Conservation (phyloP, 2,329 filamentous ascomycete genomes). For the Xylariaceae sp. region DNA sequence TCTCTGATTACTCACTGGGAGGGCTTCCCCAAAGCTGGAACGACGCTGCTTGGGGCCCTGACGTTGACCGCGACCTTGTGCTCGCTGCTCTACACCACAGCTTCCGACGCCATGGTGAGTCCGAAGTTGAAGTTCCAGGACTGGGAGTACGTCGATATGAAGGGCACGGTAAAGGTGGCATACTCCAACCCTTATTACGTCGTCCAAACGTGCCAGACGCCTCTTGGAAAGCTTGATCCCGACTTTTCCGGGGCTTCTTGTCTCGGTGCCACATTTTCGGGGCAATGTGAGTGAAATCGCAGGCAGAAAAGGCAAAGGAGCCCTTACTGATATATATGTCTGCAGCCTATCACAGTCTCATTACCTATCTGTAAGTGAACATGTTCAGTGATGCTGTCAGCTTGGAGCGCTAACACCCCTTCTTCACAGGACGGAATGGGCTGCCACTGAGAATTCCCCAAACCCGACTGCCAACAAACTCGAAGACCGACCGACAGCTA, state of each 20-base stretch:
- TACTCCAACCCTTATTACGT: slow-evolving; percentile 62
- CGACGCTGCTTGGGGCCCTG: slow-evolving; percentile 58
- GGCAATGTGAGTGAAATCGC: slow-evolving; percentile 41
- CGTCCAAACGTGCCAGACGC: slow-evolving; percentile 51
- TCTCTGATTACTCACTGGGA: slow-evolving; percentile 65
- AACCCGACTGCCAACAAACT: slow-evolving; percentile 39
- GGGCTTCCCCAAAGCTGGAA: slow-evolving; percentile 56
- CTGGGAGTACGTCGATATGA: slow-evolving; percentile 44
- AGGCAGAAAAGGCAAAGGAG: background rate
- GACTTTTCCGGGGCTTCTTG: slow-evolving; percentile 49
- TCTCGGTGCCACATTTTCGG: slow-evolving; percentile 62
- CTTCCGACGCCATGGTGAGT: slow-evolving; percentile 67
- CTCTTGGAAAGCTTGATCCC: slow-evolving; percentile 45
- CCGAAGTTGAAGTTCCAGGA: slow-evolving; percentile 61
- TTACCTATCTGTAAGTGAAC: slow-evolving; percentile 45
- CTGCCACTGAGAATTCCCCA: slow-evolving; percentile 37
- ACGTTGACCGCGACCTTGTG: slow-evolving; percentile 60
- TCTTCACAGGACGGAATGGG: slow-evolving; percentile 43
- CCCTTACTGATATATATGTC: slow-evolving; percentile 8
- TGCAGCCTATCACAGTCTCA: slow-evolving; percentile 60
- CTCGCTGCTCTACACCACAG: slow-evolving; percentile 70
- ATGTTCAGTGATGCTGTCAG: background rate
- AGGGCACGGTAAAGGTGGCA: slow-evolving; percentile 51
- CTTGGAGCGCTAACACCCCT: too few relatives aligned
- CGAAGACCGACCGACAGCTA: slow-evolving; percentile 50